Base-by-base conservation (phyloP, 2,329 filamentous ascomycete genomes). In the Venturiaceae sp. region DNA sequence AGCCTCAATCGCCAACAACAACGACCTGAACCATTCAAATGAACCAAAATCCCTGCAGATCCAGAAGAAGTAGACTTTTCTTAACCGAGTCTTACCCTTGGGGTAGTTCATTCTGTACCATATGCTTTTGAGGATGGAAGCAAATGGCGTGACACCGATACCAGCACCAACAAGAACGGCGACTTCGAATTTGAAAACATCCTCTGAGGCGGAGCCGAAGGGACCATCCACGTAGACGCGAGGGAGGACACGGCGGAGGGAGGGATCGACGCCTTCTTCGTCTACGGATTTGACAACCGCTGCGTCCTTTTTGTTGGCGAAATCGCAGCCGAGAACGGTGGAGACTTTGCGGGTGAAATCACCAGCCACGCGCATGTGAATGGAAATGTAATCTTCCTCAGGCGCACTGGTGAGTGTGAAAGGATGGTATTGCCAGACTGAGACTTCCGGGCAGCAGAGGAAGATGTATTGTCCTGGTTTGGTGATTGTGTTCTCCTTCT, bases 51-150 rank as follows among this genome's bases (percentile, higher is more conserved):
- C 89, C 72, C 89, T 82, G 78, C 89, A 92, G 62, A 94, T 85
- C 90, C 90, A 94, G 81, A 94, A 91, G 77, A 94, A 94, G 77
- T 94, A 95, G 26, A 95, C 88, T 72, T 94, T 95, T 67, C 85
- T 81, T 46, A 95, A 79, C 3, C 88, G 80, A 2, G 88, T 92
- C 75, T 87, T 87, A 72, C 86, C 83, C 70, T 89, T 85, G 2
- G 87, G 87, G 73, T 90, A 92, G 79, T 91, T 92, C 86, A 92
- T 91, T 54, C 89, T 84, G 77, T 94, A 95, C 90, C 90, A 95
- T 74, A 95, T 92, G 57, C 87, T 91, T 78, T 95, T 95, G 68
- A 80, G 68, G 53, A 80, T 79, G 32, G 74, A 77, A 14, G 77
- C 78, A 64, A 80, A 80, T 5, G 76, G 75, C 11, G 77, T 79